Evolutionary conservation across 2,329 filamentous ascomycete genomes (phyloP).

Genomic region (Cladophialophora chaetospira): DNA sequence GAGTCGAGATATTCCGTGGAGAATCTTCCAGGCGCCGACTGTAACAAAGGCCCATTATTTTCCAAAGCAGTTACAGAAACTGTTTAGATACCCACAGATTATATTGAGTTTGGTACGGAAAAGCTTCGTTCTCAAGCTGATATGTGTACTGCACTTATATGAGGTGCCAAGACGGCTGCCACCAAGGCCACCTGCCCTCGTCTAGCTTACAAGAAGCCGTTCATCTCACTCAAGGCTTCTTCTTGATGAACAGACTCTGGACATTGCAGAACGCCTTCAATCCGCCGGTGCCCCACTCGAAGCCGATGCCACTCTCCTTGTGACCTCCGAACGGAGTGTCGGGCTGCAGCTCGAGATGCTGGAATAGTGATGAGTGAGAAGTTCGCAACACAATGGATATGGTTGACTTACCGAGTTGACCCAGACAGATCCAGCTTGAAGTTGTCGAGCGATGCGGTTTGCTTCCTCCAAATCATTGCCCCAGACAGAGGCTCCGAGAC

Average conservation of each 20-base stretch:
- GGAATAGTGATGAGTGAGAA: background rate
- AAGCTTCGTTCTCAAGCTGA: no score
- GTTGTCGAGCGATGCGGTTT: conserved; percentile 53
- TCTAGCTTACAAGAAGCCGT: background rate
- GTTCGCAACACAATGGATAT: background rate
- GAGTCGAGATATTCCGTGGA: no score
- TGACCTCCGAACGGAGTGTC: conserved; percentile 34
- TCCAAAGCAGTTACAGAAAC: no score
- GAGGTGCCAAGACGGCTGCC: no score
- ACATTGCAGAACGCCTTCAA: conserved; percentile 33
- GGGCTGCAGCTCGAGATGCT: conserved; percentile 31
- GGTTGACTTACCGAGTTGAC: conserved; percentile 49
- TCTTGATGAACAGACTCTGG: conserved; percentile 33
- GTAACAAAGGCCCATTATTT: no score
- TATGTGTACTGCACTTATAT: no score
- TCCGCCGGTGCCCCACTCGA: conserved; percentile 35
- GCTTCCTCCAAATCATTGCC: conserved; percentile 55
- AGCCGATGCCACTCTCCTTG: conserved; percentile 39
- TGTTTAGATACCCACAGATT: no score
- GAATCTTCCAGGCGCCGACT: no score
- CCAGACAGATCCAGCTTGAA: conserved; percentile 64
- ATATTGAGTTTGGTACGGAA: no score
- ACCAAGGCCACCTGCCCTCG: no score
- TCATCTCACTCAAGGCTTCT: conserved; percentile 9
- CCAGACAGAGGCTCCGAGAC: conserved; percentile 62